Base-by-base conservation (phyloP, 352 stramenopile species). In the Phytophthora ohioensis region DNA sequence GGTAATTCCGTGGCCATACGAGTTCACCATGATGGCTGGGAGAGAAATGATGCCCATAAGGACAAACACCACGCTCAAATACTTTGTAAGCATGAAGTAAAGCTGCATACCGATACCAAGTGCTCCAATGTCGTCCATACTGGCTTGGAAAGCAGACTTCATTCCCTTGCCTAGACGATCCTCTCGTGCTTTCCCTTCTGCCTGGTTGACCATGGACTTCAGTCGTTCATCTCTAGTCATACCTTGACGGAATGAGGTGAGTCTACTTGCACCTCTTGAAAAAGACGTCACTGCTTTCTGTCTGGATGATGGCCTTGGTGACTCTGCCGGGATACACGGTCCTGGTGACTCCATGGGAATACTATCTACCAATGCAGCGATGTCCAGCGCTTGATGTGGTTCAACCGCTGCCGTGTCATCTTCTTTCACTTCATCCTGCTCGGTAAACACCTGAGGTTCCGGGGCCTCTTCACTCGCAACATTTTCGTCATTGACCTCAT, bases 51-150 rank as follows among this genome's bases (percentile, higher is more conserved):
- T 64, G 2, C 75, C 77, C 74, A 89, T 85, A 47, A 64, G 30
- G 1, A 82, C 11, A 43, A 89, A 84, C 3, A 63, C 39, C 8
- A 79, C 58, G 13, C 56, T 71, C 12, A 82, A 21, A 39, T 85
- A 85, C 57, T 85, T 85, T 30, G 75, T 84, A 5, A 89, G 56
- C 77, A 87, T 86, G 47, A 89, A 89, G 48, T 89, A 89, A 11
- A 89, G 71, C 60, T 84, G 78, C 60, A 89, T 79, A 13, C 81
- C 81, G 38, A 89, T 84, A 12, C 81, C 81, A 4, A 89, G 67
- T 7, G 74, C 75, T 27, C 81, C 79, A 64, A 89, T 85, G 49
- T 82, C 69, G 11, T 69, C 48, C 71, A 87, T 81, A 53, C 27
- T 66, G 1, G 73, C 71, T 49, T 79, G 43, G 5, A 74, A 79